Conservation (phyloP, 2,329 filamentous ascomycete species). For the Aspergillus novofumigatus region DNA sequence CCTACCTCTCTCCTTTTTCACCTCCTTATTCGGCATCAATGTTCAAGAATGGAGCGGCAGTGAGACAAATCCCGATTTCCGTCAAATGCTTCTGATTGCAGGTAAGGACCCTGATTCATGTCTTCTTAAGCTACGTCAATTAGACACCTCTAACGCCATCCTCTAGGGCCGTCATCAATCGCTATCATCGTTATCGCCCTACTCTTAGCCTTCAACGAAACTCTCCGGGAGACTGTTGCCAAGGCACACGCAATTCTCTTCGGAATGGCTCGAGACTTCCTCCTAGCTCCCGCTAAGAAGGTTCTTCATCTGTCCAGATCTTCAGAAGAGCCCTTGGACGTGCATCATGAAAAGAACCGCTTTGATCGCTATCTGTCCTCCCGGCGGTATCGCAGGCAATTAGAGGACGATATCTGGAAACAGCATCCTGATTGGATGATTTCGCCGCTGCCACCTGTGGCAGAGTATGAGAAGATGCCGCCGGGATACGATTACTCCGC, state of each 20-base stretch:
- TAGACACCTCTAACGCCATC: neutral
- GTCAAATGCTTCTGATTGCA: slow-evolving; percentile 24
- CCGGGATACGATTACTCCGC: slow-evolving; percentile 5
- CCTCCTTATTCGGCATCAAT: slow-evolving; percentile 63
- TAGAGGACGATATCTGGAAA: slow-evolving; percentile 31
- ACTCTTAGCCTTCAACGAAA: slow-evolving; percentile 51
- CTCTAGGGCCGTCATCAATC: slow-evolving; percentile 42
- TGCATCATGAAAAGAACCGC: slow-evolving; percentile 11
- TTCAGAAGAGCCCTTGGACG: neutral
- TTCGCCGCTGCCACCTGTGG: slow-evolving; percentile 7
- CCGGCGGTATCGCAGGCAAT: slow-evolving; percentile 13
- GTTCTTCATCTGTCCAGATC: slow-evolving; percentile 7
- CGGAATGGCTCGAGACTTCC: slow-evolving; percentile 20
- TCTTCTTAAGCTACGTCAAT: neutral
- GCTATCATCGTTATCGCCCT: slow-evolving; percentile 51
- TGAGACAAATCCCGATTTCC: slow-evolving; percentile 33
- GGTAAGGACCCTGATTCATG: slow-evolving; percentile 12
- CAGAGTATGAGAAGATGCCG: slow-evolving; percentile 8
- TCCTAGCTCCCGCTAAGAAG: slow-evolving; percentile 16
- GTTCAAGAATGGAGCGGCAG: slow-evolving; percentile 56
- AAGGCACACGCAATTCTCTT: slow-evolving; percentile 20
- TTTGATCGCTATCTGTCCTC: slow-evolving; percentile 25
- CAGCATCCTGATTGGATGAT: slow-evolving; percentile 18
- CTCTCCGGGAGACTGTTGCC: slow-evolving; percentile 21
- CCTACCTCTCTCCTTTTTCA: slow-evolving; percentile 62